Percentiles rank a stretch among this genome's conserved stretches.
Conservation (phyloP, 2,329 filamentous ascomycete genomes). For the Westerdykella ornata region DNA sequence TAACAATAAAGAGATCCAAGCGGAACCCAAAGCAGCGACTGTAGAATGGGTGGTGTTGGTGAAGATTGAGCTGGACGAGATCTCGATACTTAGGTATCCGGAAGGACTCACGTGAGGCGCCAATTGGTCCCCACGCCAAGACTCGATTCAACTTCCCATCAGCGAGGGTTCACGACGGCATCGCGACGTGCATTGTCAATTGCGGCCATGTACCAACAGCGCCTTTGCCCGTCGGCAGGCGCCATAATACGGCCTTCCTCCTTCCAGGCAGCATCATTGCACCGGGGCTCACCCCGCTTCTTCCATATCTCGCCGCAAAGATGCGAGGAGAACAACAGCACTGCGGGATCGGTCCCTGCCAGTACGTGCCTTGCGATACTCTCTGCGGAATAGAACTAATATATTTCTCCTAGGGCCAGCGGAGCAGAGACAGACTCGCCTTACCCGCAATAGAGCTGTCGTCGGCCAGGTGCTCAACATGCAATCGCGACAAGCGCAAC, state of each 20-base stretch:
- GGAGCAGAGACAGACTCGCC: slow-evolving; percentile 17
- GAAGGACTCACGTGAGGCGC: not conserved
- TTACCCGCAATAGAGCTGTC: slow-evolving; percentile 11
- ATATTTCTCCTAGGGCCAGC: not conserved
- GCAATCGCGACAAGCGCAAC: not conserved
- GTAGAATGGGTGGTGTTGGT: too few species aligned
- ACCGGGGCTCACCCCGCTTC: slow-evolving; percentile 17
- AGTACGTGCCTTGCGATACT: slow-evolving; percentile 13
- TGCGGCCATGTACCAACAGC: slow-evolving; percentile 31
- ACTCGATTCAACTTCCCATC: slow-evolving; percentile 10
- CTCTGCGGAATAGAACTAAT: not conserved
- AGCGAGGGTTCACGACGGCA: slow-evolving; percentile 21
- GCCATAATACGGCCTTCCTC: slow-evolving; percentile 19
- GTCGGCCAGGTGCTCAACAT: not conserved
- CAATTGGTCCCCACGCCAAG: slow-evolving; percentile 21
- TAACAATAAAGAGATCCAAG: too few species aligned
- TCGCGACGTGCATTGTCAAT: slow-evolving; percentile 9
- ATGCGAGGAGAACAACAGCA: slow-evolving; percentile 20
- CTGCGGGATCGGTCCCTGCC: slow-evolving; percentile 11
- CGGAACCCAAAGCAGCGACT: too few species aligned
- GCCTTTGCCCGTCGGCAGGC: slow-evolving; percentile 31
- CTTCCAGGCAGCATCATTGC: slow-evolving; percentile 13
- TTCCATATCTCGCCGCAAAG: slow-evolving; percentile 22
- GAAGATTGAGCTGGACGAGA: too few species aligned
- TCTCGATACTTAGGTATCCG: too few species aligned